A percentile compares a stretch with the other conserved stretches of the same genome.
Evolutionary conservation across 768 basidiomycete genomes (phyloP).

Genomic region (Trichaptum fuscoviolaceum): DNA sequence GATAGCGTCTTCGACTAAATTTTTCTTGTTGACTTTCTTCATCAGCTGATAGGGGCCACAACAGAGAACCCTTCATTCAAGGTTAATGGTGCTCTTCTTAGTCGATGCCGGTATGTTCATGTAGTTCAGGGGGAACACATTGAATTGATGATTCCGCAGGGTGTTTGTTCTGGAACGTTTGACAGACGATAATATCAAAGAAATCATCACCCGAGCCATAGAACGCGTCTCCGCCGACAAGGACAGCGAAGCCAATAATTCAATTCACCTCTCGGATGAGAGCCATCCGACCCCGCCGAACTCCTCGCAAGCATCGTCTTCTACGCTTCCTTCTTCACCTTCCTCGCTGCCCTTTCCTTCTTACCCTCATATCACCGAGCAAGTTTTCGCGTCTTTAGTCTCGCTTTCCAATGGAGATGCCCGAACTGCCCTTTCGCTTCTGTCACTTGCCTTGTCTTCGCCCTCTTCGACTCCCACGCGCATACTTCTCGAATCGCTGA

Average conservation of each 20-base stretch:
- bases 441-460: slow-evolving; percentile 61
- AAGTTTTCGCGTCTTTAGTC: slow-evolving; percentile 43
- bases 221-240: slow-evolving; percentile 25
- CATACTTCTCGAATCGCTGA: slow-evolving; percentile 49
- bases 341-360: slow-evolving; percentile 17
- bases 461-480: slow-evolving; percentile 36
- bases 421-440: slow-evolving; percentile 68
- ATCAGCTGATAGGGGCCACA: slow-evolving; percentile 72
- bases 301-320: slow-evolving; percentile 14
- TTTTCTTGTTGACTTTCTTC: not conserved
- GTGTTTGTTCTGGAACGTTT: slow-evolving; percentile 72
- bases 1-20: not conserved
- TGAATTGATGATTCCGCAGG: slow-evolving; percentile 33
- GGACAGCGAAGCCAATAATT: not conserved
- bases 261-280: slow-evolving; percentile 8
- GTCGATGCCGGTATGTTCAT: slow-evolving; percentile 62
- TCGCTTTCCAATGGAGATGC: slow-evolving; percentile 66
- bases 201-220: slow-evolving; percentile 53
- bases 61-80: slow-evolving; percentile 91
- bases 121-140: slow-evolving; percentile 11
- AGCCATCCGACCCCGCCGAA: slow-evolving; percentile 6
- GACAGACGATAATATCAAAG: slow-evolving; percentile 52
- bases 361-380: slow-evolving; percentile 38
- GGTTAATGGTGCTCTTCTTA: slow-evolving; percentile 63
- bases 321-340: slow-evolving; percentile 15